These are phyloP conservation scores for Wallacemonas sp. DNA, from an alignment of 208 protist genomes.

Conservation along the genomic window DNA sequence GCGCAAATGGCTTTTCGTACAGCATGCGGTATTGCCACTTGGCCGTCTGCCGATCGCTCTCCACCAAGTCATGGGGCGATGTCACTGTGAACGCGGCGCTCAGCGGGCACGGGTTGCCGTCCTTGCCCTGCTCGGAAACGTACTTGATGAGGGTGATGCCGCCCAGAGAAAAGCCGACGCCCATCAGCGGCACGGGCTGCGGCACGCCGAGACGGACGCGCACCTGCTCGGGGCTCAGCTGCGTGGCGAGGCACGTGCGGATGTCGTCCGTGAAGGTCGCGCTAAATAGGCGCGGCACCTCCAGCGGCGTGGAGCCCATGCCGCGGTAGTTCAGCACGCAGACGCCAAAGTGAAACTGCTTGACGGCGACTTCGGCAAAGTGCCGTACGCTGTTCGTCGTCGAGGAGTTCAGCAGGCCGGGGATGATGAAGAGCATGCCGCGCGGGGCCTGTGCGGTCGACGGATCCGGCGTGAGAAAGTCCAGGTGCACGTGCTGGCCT, in stretches of 20 bases:
- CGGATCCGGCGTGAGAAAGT: constrained; percentile 34
- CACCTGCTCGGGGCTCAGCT: constrained; percentile 32
- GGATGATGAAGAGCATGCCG: constrained; percentile 41
- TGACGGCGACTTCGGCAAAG: constrained; percentile 15
- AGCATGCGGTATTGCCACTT: constrained; percentile 23
- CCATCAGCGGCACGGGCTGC: constrained; percentile 24
- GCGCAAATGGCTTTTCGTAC: constrained; percentile 18
- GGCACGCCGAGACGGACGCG: constrained; percentile 22
- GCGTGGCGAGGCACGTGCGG: constrained; percentile 31
- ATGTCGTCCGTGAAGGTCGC: constrained; percentile 59
- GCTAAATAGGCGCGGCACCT: constrained; percentile 47
- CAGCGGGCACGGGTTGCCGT: constrained; percentile 11
- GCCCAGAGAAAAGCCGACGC: constrained; percentile 38
- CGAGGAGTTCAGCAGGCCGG: constrained; percentile 26
- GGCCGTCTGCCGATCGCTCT: constrained; percentile 9
- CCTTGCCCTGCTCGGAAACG: constrained; percentile 30
- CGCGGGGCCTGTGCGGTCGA: not conserved
- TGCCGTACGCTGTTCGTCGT: constrained; percentile 22
- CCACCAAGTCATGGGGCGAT: constrained; percentile 26
- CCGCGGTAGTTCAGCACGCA: constrained; percentile 58
- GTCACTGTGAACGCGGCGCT: constrained; percentile 29
- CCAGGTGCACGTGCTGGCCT: constrained; percentile 48
- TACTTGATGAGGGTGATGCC: constrained; percentile 36
- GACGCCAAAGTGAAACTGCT: constrained; percentile 24
- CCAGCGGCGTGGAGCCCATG: constrained; percentile 52